A percentile compares a stretch with the other conserved stretches of the same genome.
These are phyloP conservation scores for Climacium dendroides DNA, from an alignment of 225 moss, liverwort and hornwort species.

Conservation along the genomic window DNA sequence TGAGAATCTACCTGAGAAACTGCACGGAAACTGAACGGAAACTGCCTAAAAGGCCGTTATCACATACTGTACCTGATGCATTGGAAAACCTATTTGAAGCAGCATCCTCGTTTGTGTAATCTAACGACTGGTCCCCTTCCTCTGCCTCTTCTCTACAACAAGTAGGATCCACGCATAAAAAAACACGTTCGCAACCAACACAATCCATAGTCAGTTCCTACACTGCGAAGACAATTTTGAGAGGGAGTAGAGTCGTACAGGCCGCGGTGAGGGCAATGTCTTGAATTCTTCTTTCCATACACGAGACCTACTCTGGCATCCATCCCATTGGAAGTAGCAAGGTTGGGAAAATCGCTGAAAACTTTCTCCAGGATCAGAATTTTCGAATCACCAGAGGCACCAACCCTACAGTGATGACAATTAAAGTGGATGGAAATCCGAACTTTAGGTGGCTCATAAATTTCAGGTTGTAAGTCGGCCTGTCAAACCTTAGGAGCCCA, in stretches of 20 bases:
- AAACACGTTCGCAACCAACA: background rate
- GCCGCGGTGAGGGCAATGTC: background rate
- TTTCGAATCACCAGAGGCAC: constrained; percentile 20
- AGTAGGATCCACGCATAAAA: background rate
- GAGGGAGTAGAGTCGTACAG: background rate
- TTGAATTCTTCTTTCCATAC: background rate
- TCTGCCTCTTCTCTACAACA: background rate
- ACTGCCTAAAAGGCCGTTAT: background rate
- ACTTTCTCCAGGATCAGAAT: background rate
- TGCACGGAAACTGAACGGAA: background rate
- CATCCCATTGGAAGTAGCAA: background rate
- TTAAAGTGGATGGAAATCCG: constrained; percentile 69
- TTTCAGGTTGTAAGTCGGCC: constrained; percentile 33
- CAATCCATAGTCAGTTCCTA: background rate
- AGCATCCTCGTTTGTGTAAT: background rate
- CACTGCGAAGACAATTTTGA: background rate
- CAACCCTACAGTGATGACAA: constrained; percentile 61
- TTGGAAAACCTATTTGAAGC: background rate
- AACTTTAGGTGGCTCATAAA: constrained; percentile 77
- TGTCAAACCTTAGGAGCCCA: background rate
- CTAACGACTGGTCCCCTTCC: background rate
- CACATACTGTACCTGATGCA: background rate
- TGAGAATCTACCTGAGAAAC: background rate
- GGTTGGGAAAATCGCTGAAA: background rate
- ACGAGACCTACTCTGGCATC: background rate